Conservation (phyloP, 192 early-diverging fungal genomes). For the Obelidium mucronatum region DNA sequence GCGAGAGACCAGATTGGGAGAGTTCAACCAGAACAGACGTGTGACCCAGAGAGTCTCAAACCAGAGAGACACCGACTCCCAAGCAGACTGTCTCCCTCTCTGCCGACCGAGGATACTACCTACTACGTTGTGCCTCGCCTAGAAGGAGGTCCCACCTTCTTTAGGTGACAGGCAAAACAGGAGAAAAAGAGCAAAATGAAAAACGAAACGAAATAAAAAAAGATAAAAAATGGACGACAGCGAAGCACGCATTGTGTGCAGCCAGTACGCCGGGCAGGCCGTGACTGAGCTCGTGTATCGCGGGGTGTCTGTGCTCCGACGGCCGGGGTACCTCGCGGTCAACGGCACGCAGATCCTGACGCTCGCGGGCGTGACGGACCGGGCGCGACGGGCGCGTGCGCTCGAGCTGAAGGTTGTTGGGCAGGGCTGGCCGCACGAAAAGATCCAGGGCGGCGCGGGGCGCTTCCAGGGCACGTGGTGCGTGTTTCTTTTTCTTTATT, state of each 20-base stretch:
- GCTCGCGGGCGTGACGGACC: slow-evolving; percentile 1
- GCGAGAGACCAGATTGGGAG: no score
- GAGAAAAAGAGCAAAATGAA: no score
- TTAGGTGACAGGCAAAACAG: no score
- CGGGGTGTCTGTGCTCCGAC: background rate
- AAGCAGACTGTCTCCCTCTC: no score
- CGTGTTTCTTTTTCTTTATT: background rate
- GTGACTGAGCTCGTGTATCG: background rate
- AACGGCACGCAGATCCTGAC: slow-evolving; percentile 17
- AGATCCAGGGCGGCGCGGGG: slow-evolving; percentile 10
- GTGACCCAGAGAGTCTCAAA: no score
- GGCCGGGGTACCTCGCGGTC: background rate
- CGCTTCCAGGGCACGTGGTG: slow-evolving; percentile 23
- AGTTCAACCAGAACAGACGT: no score
- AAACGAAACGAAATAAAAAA: background rate
- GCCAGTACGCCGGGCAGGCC: background rate
- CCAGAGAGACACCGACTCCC: no score
- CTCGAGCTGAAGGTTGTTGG: slow-evolving; percentile 7
- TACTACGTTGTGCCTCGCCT: no score
- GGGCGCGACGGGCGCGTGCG: background rate
- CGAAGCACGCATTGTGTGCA: background rate
- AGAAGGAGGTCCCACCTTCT: no score
- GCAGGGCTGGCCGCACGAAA: slow-evolving; percentile 15
- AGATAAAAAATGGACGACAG: no score
- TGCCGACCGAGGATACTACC: no score